Evolutionary conservation across 768 basidiomycete genomes (phyloP).

Genomic region (Holtermanniella nyarrowii): DNA sequence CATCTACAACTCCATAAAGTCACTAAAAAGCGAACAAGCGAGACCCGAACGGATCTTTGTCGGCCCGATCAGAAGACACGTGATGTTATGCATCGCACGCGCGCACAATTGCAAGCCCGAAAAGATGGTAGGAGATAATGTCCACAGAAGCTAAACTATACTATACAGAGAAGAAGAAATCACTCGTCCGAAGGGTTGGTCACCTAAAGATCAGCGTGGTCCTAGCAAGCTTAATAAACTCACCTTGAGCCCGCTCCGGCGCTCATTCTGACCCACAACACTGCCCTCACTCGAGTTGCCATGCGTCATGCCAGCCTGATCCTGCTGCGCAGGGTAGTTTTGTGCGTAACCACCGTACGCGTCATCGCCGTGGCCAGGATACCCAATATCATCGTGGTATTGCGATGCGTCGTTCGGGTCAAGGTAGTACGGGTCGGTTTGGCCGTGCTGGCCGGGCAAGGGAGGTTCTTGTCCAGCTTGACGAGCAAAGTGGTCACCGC

Average conservation of each 20-base stretch:
- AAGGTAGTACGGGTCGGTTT: slow-evolving; percentile 20
- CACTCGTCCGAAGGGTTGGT: neutral
- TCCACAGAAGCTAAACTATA: too few species aligned
- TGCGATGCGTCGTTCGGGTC: slow-evolving; percentile 21
- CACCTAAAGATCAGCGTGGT: neutral
- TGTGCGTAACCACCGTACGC: neutral
- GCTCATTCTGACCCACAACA: neutral
- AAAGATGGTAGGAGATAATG: too few species aligned
- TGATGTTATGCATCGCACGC: too few species aligned
- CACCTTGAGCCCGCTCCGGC: neutral
- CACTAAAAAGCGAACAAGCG: too few species aligned
- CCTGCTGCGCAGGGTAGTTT: neutral
- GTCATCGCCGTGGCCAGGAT: neutral
- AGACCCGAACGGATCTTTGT: too few species aligned
- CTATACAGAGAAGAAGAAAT: too few species aligned
- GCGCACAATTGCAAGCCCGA: too few species aligned
- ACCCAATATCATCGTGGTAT: slow-evolving; percentile 15
- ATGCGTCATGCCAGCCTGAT: neutral
- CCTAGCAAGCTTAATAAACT: neutral
- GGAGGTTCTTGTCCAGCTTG: slow-evolving; percentile 17
- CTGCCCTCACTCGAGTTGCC: neutral
- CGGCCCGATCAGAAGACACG: too few species aligned
- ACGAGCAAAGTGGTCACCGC: neutral
- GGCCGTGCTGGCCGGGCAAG: slow-evolving; percentile 12
- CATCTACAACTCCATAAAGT: too few species aligned